Base-by-base conservation (phyloP, 2,329 filamentous ascomycete species). In the Chlorencoelia australis region DNA sequence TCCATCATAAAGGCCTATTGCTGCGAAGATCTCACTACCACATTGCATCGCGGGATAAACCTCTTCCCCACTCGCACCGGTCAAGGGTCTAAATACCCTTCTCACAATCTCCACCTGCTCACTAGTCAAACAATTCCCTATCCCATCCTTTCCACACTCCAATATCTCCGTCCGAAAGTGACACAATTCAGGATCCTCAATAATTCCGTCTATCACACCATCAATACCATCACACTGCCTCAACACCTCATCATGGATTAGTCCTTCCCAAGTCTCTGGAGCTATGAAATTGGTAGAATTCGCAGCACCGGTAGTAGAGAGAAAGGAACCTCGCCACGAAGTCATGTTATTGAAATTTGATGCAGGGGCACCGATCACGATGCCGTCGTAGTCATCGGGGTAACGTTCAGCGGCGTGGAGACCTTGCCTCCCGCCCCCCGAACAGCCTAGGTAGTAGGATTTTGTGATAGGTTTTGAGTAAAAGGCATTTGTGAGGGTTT, bases 191-290 rank as follows among this genome's bases (percentile, higher is more conserved):
- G 60, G 55, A 30, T 62, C 56, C 29, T 59, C 56, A 11, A 64
- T 57, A 25, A 64, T 64, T 4, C 64, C 63, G 43, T 72, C 69
- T 7, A 55, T 50, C 9, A 62, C 59, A 17, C 65, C 65, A 43
- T 72, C 69, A 7, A 68, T 52, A 8, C 48, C 45, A 42, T 72
- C 69, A 47, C 69, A 72, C 49, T 71, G 66, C n/a, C 57, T 55
- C 15, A 71, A 15, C 7, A 62, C 58, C 37, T 68, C 63, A 1
- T 25, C 22, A 25, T 25, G 22, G 13, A 25, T 25, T 9, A 25
- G 22, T 10, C 22, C 22, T 13, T 10, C 13, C 22, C 22, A 25
- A 3, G 13, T 25, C 10, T 13, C 13, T 25, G 22, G 10, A 10
- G 10, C 10, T 9, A 25, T 25, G 13, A 25, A 25, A 25, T 25